phyloP scores from a whole-genome alignment of 495 filamentous ascomycete species.

The Tuber magnatum region DNA sequence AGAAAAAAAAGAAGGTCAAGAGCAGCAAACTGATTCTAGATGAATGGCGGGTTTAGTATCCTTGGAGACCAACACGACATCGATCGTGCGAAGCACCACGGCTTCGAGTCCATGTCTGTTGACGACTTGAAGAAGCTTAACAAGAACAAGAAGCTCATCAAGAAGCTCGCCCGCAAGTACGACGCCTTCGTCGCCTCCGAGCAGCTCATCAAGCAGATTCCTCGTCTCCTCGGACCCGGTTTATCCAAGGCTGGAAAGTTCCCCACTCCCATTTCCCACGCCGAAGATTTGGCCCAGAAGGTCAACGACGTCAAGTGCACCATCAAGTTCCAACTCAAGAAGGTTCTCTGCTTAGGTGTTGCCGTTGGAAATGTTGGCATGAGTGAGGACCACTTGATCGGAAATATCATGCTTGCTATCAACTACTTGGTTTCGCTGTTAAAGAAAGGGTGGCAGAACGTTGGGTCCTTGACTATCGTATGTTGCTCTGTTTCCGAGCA shows the following conservation, averaged over 20 bases:
- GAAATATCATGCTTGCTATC: slow-evolving; percentile 93
- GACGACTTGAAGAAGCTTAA: slow-evolving; percentile 99
- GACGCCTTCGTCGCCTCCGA: slow-evolving; percentile 98
- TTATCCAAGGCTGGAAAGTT: slow-evolving; percentile 99
- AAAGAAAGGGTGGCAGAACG: slow-evolving; percentile 99
- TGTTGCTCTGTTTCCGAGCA: not conserved
- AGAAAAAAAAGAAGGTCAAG: slow-evolving; percentile 9
- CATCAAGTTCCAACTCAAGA: slow-evolving; percentile 99
- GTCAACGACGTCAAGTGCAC: slow-evolving; percentile 98
- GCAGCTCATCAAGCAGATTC: slow-evolving; percentile 96
- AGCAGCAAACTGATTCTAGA: slow-evolving; percentile 21
- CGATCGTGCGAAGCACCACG: slow-evolving; percentile 96
- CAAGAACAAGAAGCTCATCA: slow-evolving; percentile 99
- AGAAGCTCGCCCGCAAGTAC: slow-evolving; percentile 99
- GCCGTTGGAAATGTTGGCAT: slow-evolving; percentile 97
- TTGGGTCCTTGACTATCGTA: slow-evolving; percentile 88
- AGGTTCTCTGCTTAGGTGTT: slow-evolving; percentile 98
- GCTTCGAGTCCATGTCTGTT: slow-evolving; percentile 91
- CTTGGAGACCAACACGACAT: slow-evolving; percentile 99
- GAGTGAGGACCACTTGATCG: slow-evolving; percentile 89
- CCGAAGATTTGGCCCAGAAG: slow-evolving; percentile 84
- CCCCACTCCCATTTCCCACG: slow-evolving; percentile 93
- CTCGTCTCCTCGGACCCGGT: slow-evolving; percentile 96
- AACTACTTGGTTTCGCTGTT: slow-evolving; percentile 98
- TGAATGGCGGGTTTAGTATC: slow-evolving; percentile 51